Conservation (phyloP, 257 asterid genomes). For the Plectranthus barbatus region DNA sequence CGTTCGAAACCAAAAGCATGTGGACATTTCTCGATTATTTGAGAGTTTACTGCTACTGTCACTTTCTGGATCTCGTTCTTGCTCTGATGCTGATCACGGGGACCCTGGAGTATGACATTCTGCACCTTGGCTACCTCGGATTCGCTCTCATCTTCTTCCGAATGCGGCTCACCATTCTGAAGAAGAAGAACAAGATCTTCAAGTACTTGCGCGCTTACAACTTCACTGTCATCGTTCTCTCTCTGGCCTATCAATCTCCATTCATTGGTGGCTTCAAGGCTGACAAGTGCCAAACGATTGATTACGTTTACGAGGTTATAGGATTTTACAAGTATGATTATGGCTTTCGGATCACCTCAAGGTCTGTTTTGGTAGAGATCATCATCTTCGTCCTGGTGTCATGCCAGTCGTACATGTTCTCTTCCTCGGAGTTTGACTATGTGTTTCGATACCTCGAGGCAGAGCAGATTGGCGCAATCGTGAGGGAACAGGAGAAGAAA, state of each 20-base stretch:
- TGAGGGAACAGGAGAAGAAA: constrained; percentile 91
- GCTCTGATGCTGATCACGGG: constrained; percentile 85
- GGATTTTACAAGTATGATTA: constrained; percentile 96
- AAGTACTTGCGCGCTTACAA: constrained; percentile 79
- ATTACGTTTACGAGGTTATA: constrained; percentile 86
- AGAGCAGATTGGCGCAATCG: constrained; percentile 97
- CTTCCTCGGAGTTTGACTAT: constrained; percentile 91
- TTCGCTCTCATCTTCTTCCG: constrained; percentile 96
- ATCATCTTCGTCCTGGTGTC: constrained; percentile 85
- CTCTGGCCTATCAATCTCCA: constrained; percentile 96
- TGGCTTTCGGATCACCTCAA: constrained; percentile 93
- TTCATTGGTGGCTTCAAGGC: constrained; percentile 66
- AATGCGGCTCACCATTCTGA: constrained; percentile 79
- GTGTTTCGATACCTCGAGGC: constrained; percentile 99
- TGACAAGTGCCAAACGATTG: constrained; percentile 79
- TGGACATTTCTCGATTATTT: constrained; percentile 95
- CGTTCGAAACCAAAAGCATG: constrained; percentile 97
- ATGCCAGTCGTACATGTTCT: constrained; percentile 91
- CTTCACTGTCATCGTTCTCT: constrained; percentile 84
- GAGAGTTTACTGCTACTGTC: constrained; percentile 98
- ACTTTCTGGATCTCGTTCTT: constrained; percentile 94
- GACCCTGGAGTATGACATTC: constrained; percentile 88
- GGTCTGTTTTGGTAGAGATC: constrained; percentile 96
- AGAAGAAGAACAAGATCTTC: constrained; percentile 89
- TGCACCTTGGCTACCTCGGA: constrained; percentile 93